phyloP scores from a whole-genome alignment of 495 filamentous ascomycete species.

The Penicillium waksmanii region DNA sequence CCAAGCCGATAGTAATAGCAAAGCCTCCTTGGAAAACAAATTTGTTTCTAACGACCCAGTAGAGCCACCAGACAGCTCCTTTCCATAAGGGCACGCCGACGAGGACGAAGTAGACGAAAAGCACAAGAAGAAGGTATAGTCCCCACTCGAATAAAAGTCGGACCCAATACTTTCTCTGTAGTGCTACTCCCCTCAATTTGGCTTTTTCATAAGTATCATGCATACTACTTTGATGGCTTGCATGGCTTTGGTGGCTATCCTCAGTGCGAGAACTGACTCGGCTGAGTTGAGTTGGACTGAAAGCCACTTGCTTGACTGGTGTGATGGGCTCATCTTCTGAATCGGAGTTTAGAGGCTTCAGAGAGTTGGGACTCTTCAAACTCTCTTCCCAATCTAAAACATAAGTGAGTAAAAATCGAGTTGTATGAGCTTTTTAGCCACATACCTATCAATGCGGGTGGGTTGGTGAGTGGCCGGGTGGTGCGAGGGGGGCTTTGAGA shows the following conservation, averaged over 20 bases:
- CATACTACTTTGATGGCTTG: conserved; percentile 17
- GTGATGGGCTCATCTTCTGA: conserved; percentile 24
- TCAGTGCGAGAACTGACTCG: conserved; percentile 11
- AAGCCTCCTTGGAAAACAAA: conserved; percentile 42
- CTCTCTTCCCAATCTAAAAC: conserved; percentile 16
- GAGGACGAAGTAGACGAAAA: conserved; percentile 45
- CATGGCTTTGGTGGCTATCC: conserved; percentile 10
- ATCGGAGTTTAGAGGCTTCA: conserved; percentile 8
- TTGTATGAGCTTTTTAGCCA: neutral
- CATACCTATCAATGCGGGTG: conserved; percentile 23
- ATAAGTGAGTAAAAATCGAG: neutral
- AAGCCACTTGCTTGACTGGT: conserved; percentile 17
- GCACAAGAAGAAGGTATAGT: conserved; percentile 34
- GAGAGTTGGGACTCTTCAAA: conserved; percentile 9
- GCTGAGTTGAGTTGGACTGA: conserved; percentile 15
- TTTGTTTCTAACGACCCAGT: conserved; percentile 38
- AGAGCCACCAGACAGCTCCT: conserved; percentile 47
- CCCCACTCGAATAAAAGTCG: conserved; percentile 41
- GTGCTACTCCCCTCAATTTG: conserved; percentile 31
- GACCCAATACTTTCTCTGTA: conserved; percentile 38
- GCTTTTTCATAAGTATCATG: conserved; percentile 32
- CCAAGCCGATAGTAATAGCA: conserved; percentile 39
- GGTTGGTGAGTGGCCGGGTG: conserved; percentile 22
- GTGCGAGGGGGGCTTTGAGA: conserved; percentile 17
- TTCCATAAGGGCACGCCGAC: conserved; percentile 47